phyloP scores from a whole-genome alignment of 2,329 filamentous ascomycete species.

The Didymella exigua region DNA sequence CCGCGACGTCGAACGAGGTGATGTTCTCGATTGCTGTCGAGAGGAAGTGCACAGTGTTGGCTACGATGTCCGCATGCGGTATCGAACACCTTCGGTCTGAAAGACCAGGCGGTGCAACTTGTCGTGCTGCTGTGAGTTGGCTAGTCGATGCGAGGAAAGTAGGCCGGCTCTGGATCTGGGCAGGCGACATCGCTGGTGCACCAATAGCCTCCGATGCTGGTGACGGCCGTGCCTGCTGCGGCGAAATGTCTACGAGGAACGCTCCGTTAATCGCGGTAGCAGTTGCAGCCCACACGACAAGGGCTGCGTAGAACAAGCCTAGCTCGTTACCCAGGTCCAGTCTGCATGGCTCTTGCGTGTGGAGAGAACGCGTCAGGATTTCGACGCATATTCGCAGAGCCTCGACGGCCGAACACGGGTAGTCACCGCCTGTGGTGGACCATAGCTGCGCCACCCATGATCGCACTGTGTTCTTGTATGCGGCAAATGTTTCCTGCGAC shows the following conservation, averaged over 20 bases:
- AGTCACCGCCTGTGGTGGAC: conserved; percentile 14
- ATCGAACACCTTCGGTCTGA: conserved; percentile 4
- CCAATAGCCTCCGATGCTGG: background rate
- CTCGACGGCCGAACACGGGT: conserved; percentile 22
- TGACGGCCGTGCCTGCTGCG: background rate
- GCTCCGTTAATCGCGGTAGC: conserved; percentile 33
- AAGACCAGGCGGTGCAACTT: conserved; percentile 2
- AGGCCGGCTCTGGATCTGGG: background rate
- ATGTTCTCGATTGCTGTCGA: conserved; percentile 27
- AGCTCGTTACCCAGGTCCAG: conserved; percentile 42
- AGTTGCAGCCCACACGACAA: conserved; percentile 46
- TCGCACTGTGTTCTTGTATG: conserved; percentile 39
- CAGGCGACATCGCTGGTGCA: background rate
- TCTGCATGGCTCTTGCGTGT: conserved; percentile 24
- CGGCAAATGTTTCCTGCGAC: conserved; percentile 39
- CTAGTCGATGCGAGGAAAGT: background rate
- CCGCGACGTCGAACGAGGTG: conserved; percentile 22
- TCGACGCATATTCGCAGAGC: conserved; percentile 26
- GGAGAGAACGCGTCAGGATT: conserved; percentile 25
- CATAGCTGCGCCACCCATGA: conserved; percentile 47
- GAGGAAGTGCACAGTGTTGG: conserved; percentile 36
- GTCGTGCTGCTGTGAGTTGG: background rate
- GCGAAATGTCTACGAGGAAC: background rate
- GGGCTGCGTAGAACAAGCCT: conserved; percentile 42
- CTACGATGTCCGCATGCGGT: conserved; percentile 25